Evolutionary conservation across 2,329 filamentous ascomycete genomes (phyloP), one percentile per base, ranked within the genome.

Genomic region (Botrytis medusae): DNA sequence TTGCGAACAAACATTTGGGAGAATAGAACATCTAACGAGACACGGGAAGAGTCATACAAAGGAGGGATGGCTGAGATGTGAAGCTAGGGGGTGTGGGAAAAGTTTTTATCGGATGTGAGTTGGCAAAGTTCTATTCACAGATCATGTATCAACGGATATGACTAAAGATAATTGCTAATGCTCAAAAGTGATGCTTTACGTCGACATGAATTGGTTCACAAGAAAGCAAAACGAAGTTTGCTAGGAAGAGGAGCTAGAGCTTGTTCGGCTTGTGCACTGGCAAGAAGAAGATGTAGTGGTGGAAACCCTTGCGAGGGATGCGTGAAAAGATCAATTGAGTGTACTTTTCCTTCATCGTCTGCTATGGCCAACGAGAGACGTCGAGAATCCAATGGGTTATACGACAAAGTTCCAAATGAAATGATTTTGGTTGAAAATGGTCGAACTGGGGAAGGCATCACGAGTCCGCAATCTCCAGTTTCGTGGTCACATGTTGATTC

Each of bases 171-270:
- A 5, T 42, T 8, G 25, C n/a, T 54, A 14, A 37, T 22, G 14
- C 1, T n/a, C 20, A 37, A 34, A 34, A 68, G 64, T 54, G 67
- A 69, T 69, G 67, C 51, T 44, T 32, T 69, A 34, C 48, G 67
- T 42, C 67, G 67, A 25, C 67, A 69, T 69, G 67, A 59, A 60
- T 46, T 57, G 34, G 51, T 69, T 69, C 67, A 69, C 32, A 60
- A 57, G 54, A 57, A 59, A n/a, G 6, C 67, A 48, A 60, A 60
- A 25, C 48, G 67, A 69, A 69, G 34, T 34, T 34, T 34, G 40
- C 48, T 69, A 25, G 67, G 67, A 57, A 69, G 67, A 44, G 67
- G 64, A 25, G 64, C 44, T 37, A 67, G 64, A 54, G 64, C 67
- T 69, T 69, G 67, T 44, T 57, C 37, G 6, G 67, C 67, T 25